phyloP scores from a whole-genome alignment of 2,329 filamentous ascomycete species.

The Atkinsonella hypoxylon region DNA sequence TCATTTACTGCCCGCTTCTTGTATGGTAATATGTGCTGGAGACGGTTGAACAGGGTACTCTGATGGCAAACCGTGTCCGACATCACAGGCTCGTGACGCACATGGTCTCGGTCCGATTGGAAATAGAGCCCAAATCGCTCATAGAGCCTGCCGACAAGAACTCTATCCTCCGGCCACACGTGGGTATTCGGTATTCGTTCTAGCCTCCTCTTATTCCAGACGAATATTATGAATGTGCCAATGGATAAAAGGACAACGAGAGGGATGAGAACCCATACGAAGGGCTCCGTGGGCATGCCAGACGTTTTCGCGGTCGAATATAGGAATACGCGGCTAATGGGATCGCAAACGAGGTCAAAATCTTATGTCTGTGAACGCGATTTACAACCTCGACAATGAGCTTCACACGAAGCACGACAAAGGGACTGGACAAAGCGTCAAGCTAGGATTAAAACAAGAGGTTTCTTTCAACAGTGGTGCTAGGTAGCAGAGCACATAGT shows the following conservation, averaged over 20 bases:
- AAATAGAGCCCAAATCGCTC: no score
- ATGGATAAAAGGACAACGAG: constrained; percentile 32
- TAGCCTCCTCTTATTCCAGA: constrained; percentile 7
- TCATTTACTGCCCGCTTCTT: no score
- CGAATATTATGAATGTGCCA: constrained; percentile 9
- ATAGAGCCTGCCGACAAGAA: constrained; percentile 1
- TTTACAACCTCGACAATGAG: constrained; percentile 5
- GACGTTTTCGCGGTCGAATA: neutral
- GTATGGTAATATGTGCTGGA: no score
- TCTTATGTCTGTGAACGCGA: no score
- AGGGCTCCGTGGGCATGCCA: constrained; percentile 33
- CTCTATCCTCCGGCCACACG: constrained; percentile 1
- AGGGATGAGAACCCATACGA: constrained; percentile 44
- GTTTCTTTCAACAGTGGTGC: neutral
- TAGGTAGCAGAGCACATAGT: neutral
- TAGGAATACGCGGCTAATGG: no score
- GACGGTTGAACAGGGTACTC: no score
- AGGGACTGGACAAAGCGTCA: neutral
- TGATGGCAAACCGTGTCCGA: no score
- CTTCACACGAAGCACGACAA: no score
- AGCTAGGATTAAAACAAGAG: neutral
- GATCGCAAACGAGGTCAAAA: no score
- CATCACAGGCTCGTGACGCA: no score
- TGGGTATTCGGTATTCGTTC: neutral
- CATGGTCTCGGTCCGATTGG: neutral